Base-by-base conservation (phyloP, 495 filamentous ascomycete genomes). In the Penicillium chermesinum region DNA sequence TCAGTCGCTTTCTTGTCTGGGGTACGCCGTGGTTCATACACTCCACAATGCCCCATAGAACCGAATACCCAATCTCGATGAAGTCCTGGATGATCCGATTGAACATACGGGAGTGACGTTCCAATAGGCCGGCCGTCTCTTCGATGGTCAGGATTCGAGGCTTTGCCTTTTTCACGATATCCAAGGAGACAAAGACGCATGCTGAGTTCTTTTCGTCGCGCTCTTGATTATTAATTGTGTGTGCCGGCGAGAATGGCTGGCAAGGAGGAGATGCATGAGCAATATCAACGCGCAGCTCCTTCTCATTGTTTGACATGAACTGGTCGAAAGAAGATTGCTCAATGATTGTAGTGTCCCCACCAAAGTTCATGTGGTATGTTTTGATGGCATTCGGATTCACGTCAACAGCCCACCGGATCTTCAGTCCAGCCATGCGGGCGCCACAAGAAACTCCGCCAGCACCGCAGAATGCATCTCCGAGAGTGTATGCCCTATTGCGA, bases 241-340 rank as follows among this genome's bases (percentile, higher is more conserved):
- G 87, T 0, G 86, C 87, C 0, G 82, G 80, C 0, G 87, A 94
- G 64, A 84, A 95, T 6, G 79, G 80, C 49, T 93, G 87, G 41
- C 91, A 97, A 0, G 91, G 91, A 0, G 89, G 88, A 0, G 87
- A 93, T 0, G 91, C 62, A 46, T 96, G 91, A 2, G 86, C 69
- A 15, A 95, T 70, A 54, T 96, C 89, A 0, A 88, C 77, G 17
- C 58, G 59, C 14, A 69, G 43, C 43, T 67, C 49, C 9, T 54
- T 20, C 34, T 53, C 32, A 8, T 59, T 32, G 15, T 63, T 62
- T 0, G 61, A 62, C 7, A 72, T 36, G 12, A 74, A 67, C 9
- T 46, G 25, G 33, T 41, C 57, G 16, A 71, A 53, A 0, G 59
- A n/a, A 36, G 46, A 46, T 50, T 56, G 13, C 48, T 59, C 13